phyloP scores from a whole-genome alignment of 495 filamentous ascomycete genomes.

The Entonaema liquescens region DNA sequence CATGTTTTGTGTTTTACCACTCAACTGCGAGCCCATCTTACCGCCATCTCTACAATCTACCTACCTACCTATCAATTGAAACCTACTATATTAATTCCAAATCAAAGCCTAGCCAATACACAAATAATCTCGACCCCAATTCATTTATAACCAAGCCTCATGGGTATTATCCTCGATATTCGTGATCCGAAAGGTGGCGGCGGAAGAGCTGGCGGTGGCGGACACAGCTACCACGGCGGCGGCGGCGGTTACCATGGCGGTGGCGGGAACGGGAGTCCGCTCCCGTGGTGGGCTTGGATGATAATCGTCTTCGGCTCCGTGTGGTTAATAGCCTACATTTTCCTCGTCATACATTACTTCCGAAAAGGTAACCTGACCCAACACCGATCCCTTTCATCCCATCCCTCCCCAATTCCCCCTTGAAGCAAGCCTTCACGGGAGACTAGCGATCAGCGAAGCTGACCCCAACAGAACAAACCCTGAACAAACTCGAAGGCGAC shows the following conservation, averaged over 20 bases:
- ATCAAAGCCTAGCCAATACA: too few relatives aligned
- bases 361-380: constrained; percentile 5
- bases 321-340: constrained; percentile 15
- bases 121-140: background rate
- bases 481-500: too few relatives aligned
- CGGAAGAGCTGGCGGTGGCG: constrained; percentile 5
- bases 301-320: constrained; percentile 19
- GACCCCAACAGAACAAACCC: too few relatives aligned
- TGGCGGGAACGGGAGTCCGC: background rate
- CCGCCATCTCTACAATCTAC: background rate
- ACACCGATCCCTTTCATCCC: background rate
- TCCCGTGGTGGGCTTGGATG: constrained; percentile 19
- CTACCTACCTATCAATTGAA: background rate
- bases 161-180: constrained; percentile 5
- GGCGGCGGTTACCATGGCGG: background rate
- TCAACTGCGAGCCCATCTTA: background rate
- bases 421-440: too few relatives aligned
- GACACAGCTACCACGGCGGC: background rate
- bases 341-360: constrained; percentile 12
- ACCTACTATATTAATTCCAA: too few relatives aligned
- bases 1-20: too few relatives aligned
- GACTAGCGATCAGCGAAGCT: too few relatives aligned
- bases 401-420: background rate
- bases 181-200: constrained; percentile 22
- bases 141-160: background rate